Base-by-base conservation (phyloP, 2,329 filamentous ascomycete species). In the Trichoderma atrobrunneum region DNA sequence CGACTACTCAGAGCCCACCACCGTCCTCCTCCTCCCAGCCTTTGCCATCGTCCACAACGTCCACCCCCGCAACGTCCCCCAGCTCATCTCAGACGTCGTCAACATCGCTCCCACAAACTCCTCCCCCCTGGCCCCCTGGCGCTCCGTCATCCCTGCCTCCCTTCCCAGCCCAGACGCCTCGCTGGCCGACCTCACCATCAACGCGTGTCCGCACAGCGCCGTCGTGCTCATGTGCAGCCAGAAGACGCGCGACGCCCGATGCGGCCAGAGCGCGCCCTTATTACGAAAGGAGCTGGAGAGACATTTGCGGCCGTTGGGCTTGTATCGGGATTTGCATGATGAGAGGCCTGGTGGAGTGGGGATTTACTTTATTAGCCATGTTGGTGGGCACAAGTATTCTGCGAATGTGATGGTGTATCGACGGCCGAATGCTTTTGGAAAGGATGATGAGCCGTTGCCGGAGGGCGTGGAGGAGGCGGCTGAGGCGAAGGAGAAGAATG, bases 381-480 rank as follows among this genome's bases (percentile, higher is more conserved):
- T 98, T 3, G 96, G 96, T 32, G 96, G 96, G 0, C 96, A 99
- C 85, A 98, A 98, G 84, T 98, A 97, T 83, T 91, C 91, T 61
- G 96, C 96, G 32, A 99, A 99, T 78, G 90, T 98, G 76, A 93
- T 99, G 85, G 86, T 99, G 1, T 98, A 99, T 81, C 88, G 96
- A 11, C 87, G 87, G 69, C 85, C 84, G 7, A 85, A 89, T 76
- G 85, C 88, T 1, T 90, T 89, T 77, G 87, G 87, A 0, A 76
- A 87, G 56, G 87, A 89, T 71, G 82, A 82, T 3, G 71, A 80
- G 62, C 80, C 82, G 63, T 74, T 74, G 72, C 73, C 54, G 26
- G 61, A 74, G 32, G 73, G 54, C 3, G 62, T 68, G 26, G 59
- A 79, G 48, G 76, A 80, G 64, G 71, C 59, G 76, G 79, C 68